Percentiles rank a stretch among this genome's conserved stretches.
These are phyloP conservation scores for Kodamaea nitidulidarum DNA, from an alignment of 805 yeast species.

Conservation along the genomic window DNA sequence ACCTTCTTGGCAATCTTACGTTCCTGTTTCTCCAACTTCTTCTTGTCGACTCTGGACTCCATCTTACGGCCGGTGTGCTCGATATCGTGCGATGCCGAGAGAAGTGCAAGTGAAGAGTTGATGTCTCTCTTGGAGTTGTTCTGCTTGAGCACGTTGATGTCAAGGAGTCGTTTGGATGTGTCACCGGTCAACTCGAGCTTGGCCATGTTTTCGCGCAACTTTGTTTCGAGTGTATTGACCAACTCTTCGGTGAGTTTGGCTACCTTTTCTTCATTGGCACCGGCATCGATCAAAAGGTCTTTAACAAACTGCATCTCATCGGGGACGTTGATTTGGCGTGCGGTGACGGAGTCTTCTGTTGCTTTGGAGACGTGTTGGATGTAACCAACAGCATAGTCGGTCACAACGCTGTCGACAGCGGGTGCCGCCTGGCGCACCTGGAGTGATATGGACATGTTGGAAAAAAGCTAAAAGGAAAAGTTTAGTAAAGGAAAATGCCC, in stretches of 20 bases:
- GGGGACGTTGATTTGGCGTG: constrained; percentile 64
- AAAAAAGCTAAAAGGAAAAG: no score
- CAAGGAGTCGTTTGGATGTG: constrained; percentile 80
- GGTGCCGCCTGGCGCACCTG: constrained; percentile 87
- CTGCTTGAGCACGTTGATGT: constrained; percentile 59
- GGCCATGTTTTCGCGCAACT: constrained; percentile 63
- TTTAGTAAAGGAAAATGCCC: no score
- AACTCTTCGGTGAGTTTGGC: constrained; percentile 44
- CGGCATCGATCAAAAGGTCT: constrained; percentile 71
- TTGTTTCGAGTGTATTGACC: constrained; percentile 45
- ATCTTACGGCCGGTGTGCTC: constrained; percentile 89
- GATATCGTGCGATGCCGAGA: constrained; percentile 78
- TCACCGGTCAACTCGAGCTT: constrained; percentile 78
- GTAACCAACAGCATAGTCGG: constrained; percentile 89
- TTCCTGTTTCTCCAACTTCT: constrained; percentile 96
- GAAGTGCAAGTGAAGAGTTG: constrained; percentile 68
- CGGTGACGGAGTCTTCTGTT: constrained; percentile 77
- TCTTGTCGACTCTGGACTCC: constrained; percentile 92
- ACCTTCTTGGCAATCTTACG: constrained; percentile 95
- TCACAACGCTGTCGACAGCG: constrained; percentile 77
- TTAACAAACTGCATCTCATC: constrained; percentile 67
- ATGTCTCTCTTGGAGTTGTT: constrained; percentile 65
- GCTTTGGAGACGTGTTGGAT: constrained; percentile 74
- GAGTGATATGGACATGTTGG: constrained; percentile 37
- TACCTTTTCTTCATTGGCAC: constrained; percentile 64